Percentiles rank a stretch among this genome's conserved stretches.
These are phyloP conservation scores for Psilocybe sp. DNA, from an alignment of 768 basidiomycete genomes.

Conservation along the genomic window DNA sequence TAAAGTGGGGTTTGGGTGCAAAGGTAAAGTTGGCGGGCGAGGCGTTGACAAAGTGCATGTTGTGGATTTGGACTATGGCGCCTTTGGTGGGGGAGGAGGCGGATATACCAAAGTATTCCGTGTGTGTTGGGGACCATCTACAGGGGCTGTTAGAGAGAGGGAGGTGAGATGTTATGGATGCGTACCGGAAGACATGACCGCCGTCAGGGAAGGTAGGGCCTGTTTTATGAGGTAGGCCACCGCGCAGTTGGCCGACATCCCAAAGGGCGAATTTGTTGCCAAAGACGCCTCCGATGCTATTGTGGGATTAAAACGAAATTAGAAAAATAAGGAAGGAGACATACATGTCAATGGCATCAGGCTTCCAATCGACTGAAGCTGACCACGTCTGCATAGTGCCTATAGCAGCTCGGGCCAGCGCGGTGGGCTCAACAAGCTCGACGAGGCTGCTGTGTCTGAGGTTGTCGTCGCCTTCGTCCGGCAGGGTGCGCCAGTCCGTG, in stretches of 20 bases:
- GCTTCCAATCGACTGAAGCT: constrained; percentile 68
- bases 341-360: constrained; percentile 70
- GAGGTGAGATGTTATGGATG: constrained; percentile 1
- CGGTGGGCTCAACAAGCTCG: constrained; percentile 71
- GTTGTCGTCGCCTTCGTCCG: constrained; percentile 46
- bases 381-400: constrained; percentile 45
- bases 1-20: constrained; percentile 57
- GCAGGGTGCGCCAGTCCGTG: constrained; percentile 82
- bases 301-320: neutral
- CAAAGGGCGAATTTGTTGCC: constrained; percentile 73
- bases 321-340: constrained; percentile 21
- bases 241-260: constrained; percentile 70
- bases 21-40: constrained; percentile 60
- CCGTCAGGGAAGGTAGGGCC: constrained; percentile 68
- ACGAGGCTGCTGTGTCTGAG: constrained; percentile 65
- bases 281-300: constrained; percentile 73
- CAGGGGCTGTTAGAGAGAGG: neutral
- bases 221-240: constrained; percentile 67
- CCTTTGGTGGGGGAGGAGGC: constrained; percentile 56
- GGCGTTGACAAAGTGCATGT: constrained; percentile 59
- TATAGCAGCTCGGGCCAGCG: constrained; percentile 50
- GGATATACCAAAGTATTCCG: constrained; percentile 78
- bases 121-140: constrained; percentile 77
- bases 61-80: constrained; percentile 70
- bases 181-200: constrained; percentile 65